phyloP scores from a whole-genome alignment of 2,329 filamentous ascomycete genomes.

The Hypomyces perniciosus region DNA sequence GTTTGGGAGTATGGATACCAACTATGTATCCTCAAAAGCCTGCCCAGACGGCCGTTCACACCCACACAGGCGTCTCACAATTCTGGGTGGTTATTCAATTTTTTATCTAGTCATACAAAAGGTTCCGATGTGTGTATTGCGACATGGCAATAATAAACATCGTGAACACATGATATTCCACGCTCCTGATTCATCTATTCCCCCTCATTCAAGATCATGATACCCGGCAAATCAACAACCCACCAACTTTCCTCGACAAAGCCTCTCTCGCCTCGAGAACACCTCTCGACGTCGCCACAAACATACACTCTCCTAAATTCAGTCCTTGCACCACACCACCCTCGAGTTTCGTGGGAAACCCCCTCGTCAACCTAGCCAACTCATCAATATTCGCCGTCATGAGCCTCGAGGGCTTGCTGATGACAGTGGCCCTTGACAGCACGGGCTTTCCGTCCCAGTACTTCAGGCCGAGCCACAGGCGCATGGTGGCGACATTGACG shows the following conservation, averaged over 20 bases:
- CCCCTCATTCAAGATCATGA: constrained; percentile 29
- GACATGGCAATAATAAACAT: too few relatives aligned
- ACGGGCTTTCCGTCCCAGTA: constrained; percentile 83
- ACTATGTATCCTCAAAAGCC: constrained; percentile 1
- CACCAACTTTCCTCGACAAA: constrained; percentile 73
- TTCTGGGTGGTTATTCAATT: neutral
- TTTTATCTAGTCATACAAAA: constrained; percentile 12
- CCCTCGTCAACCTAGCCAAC: constrained; percentile 61
- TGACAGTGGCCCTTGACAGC: constrained; percentile 56
- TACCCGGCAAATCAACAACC: constrained; percentile 69
- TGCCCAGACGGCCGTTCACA: neutral
- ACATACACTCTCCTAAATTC: constrained; percentile 75
- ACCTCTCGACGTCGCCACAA: constrained; percentile 69
- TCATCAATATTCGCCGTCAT: constrained; percentile 60
- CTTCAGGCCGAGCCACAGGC: constrained; percentile 86
- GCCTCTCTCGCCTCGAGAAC: constrained; percentile 79
- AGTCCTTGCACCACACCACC: constrained; percentile 69
- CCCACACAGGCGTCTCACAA: neutral
- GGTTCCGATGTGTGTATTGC: neutral
- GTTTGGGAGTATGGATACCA: constrained; percentile 5
- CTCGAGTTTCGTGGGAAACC: constrained; percentile 50
- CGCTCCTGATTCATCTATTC: neutral
- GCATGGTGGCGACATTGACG: constrained; percentile 64
- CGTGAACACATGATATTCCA: neutral
- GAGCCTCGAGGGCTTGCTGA: constrained; percentile 69